Evolutionary conservation across 2,329 filamentous ascomycete genomes (phyloP), one percentile per base, ranked within the genome.

Genomic region (Pseudogymnoascus sp.): DNA sequence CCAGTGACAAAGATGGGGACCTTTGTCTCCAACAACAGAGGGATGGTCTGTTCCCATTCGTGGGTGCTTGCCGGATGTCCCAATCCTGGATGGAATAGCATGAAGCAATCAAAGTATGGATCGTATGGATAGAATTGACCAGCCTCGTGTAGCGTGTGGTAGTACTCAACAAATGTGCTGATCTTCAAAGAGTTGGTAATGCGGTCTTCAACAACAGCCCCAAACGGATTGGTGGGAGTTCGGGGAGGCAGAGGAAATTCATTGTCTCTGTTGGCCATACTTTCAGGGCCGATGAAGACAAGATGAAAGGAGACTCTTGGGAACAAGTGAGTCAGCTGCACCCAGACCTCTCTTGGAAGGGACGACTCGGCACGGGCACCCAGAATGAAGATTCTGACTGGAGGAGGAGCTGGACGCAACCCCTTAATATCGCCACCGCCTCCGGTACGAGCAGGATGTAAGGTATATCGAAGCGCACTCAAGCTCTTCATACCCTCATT

Each of bases 351-450:
- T 66, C 96, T 88, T 4, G 95, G 95, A 2, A 99, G 84, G 18
- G 93, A 97, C 3, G 95, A 97, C 76, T 99, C 95, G n/a, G 95
- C 96, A 59, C 95, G 90, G 28, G 95, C 95, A 62, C 95, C 95
- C 3, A 99, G 84, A 59, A 97, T 87, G 75, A 99, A 99, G 66
- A 99, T 80, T 61, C 95, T 88, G 59, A 97, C 88, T 0, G 95
- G 90, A 1, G 95, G 95, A 11, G 93, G 89, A 67, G 90, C 89
- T 37, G 91, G 86, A 33, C 90, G 87, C 45, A 97, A 82, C 63
- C 91, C 90, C 72, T 91, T 88, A 70, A 96, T 85, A 61, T 85
- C 84, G 40, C 80, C 79, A 37, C 89, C 89, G 69, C 87, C 88
- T 61, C 95, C 95, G 1, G 85, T 83, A 70, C 83, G 87, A 5